phyloP scores from a whole-genome alignment of 331 rosid genomes.

The Pyracantha coccinea region DNA sequence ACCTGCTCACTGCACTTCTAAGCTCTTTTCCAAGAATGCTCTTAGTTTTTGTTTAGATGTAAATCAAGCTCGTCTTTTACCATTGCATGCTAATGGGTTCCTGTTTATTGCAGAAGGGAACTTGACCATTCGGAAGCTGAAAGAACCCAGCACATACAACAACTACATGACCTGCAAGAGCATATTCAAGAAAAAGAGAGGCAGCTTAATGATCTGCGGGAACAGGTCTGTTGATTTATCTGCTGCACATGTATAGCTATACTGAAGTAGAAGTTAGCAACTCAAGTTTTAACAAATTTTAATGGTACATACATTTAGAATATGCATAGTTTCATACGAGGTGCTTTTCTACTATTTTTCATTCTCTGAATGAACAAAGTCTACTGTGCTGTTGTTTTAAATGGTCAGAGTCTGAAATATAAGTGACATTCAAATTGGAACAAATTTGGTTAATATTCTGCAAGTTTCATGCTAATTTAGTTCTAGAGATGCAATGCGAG shows the following conservation, averaged over 20 bases:
- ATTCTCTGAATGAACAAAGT: background rate
- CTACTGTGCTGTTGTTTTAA: background rate
- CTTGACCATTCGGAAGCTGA: conserved; percentile 94
- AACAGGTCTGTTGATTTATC: conserved; percentile 49
- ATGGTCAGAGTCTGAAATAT: background rate
- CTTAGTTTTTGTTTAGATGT: too few species aligned
- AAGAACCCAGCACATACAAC: conserved; percentile 84
- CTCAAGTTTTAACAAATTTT: background rate
- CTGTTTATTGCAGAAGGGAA: conserved; percentile 63
- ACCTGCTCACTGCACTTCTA: background rate
- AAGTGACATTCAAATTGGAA: background rate
- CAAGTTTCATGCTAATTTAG: background rate
- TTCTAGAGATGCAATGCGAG: background rate
- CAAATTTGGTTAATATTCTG: background rate
- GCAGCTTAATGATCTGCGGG: conserved; percentile 87
- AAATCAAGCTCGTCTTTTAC: background rate
- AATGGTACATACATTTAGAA: background rate
- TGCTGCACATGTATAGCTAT: background rate
- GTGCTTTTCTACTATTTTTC: background rate
- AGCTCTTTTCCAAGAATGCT: background rate
- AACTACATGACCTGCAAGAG: conserved; percentile 84
- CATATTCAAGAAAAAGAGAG: conserved; percentile 92
- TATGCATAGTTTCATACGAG: background rate
- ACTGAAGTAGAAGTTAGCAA: background rate
- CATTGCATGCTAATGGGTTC: background rate